Evolutionary conservation across 176 grass and related monocot species (phyloP).

Genomic region (Cocos nucifera): DNA sequence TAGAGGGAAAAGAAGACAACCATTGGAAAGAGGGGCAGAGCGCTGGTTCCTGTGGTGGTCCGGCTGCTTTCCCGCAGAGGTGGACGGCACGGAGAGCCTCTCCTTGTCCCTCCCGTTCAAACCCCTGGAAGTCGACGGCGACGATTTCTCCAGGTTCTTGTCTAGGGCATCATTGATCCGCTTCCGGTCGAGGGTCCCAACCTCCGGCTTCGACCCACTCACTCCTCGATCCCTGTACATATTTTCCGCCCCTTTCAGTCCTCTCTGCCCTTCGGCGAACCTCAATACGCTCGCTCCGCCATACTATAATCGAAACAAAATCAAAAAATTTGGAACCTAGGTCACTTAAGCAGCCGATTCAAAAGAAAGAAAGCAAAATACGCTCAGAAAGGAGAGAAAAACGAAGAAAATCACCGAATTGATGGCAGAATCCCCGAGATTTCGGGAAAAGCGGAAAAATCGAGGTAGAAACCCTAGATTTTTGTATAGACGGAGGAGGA

Average conservation of each 20-base stretch:
- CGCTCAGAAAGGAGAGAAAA: too few species aligned
- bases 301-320: too few species aligned
- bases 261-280: too few species aligned
- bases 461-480: too few species aligned
- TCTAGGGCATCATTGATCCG: constrained; percentile 63
- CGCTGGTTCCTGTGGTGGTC: not conserved
- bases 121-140: constrained; percentile 50
- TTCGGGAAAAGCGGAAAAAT: too few species aligned
- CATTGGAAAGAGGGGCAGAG: constrained; percentile 4
- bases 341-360: too few species aligned
- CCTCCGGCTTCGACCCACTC: constrained; percentile 21
- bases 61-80: constrained; percentile 9
- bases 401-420: too few species aligned
- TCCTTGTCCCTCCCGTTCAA: constrained; percentile 34
- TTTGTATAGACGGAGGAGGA: too few species aligned
- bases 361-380: too few species aligned
- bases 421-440: too few species aligned
- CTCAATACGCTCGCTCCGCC: too few species aligned
- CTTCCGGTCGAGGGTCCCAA: constrained; percentile 33
- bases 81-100: constrained; percentile 40
- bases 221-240: constrained; percentile 48
- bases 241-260: not conserved
- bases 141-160: constrained; percentile 58
- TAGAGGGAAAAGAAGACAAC: not conserved
- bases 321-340: too few species aligned